Percentiles rank a stretch among this genome's conserved stretches.
Conservation (phyloP, 164 flowering plant species). For the Aristolochia contorta region DNA sequence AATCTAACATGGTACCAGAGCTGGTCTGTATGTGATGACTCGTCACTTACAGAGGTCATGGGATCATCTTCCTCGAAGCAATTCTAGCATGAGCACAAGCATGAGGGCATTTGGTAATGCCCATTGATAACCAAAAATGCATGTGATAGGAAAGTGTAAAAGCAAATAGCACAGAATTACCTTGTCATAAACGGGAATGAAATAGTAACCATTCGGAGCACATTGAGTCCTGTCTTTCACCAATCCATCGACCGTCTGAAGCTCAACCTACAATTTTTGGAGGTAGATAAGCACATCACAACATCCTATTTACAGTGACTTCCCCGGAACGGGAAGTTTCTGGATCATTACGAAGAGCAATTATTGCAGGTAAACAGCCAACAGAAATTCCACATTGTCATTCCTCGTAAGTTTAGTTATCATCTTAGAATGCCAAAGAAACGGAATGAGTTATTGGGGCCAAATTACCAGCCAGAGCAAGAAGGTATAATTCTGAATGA, state of each 20-base stretch:
- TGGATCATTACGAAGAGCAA: not conserved
- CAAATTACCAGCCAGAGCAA: no score
- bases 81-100: not conserved
- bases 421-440: not conserved
- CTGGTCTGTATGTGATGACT: no score
- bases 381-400: no score
- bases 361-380: not conserved
- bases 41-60: no score
- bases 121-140: not conserved
- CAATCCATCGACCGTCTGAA: constrained; percentile 82
- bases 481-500: no score
- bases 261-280: constrained; percentile 59
- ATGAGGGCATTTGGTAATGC: no score
- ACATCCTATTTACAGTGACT: not conserved
- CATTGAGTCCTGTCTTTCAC: constrained; percentile 95
- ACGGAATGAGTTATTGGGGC: not conserved
- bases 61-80: no score
- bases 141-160: not conserved
- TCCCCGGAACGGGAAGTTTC: not conserved
- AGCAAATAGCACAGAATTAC: constrained; percentile 20
- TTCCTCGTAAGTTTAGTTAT: not conserved
- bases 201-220: constrained; percentile 99
- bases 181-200: constrained; percentile 98
- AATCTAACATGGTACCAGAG: no score
- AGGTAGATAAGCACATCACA: not conserved